Evolutionary conservation across 2,329 filamentous ascomycete species (phyloP), one percentile per base, ranked within the genome.

Genomic region (Colletotrichum godetiae): DNA sequence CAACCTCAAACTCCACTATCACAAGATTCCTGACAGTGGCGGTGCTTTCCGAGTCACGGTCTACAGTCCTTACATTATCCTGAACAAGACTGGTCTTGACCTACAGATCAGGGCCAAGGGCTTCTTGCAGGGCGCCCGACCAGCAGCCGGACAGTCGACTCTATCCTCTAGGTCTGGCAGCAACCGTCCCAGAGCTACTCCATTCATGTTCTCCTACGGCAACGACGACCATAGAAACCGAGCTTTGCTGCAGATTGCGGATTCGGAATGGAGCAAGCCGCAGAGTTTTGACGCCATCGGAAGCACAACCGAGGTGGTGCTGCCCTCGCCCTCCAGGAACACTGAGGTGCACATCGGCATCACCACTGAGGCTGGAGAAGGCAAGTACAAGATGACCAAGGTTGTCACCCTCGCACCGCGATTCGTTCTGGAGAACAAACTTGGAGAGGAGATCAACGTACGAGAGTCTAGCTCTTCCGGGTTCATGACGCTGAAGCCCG

Each of bases 201-300:
- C 97, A 0, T 94, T 98, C 80, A 98, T 99, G 95, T 99, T 98
- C 82, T 98, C 97, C 0, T 99, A 93, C 81, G 90, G 91, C 1
- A 94, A 89, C 24, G 94, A 98, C 76, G 97, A 99, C 79, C 93
- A 94, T 77, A 94, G 95, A 77, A 99, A 99, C 81, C 92, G 97
- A 76, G 95, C 95, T 7, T 86, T 97, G 57, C 86, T 99, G 73
- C 97, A 94, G 83, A 91, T 98, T 53, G 95, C 93, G 5, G 93
- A 97, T 67, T 98, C 97, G 0, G 90, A 92, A 73, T 99, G 97
- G 97, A 98, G 97, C 84, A 98, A 97, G 80, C 95, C 96, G 0
- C 96, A 98, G 81, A 98, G 95, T 88, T 98, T 99, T 78, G 97
- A 99, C 80, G 97, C 97, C 24, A 97, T 99, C 76, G 97, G 97